Percentiles rank a stretch among this genome's conserved stretches.
Conservation (phyloP, 495 filamentous ascomycete genomes). For the Trichoderma erinaceum region DNA sequence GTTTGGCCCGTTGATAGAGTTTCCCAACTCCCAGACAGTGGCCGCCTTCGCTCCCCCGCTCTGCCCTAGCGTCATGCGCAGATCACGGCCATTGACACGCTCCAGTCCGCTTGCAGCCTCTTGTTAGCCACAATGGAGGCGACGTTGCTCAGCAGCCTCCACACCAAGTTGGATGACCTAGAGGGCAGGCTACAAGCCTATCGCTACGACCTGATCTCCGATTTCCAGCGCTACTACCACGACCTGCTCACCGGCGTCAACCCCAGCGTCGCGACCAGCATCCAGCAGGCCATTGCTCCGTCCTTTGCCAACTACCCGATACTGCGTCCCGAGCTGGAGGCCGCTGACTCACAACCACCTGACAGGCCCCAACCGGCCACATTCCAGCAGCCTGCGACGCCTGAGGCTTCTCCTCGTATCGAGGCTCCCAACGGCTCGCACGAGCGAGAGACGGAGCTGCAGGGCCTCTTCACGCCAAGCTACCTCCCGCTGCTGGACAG, state of each 20-base stretch:
- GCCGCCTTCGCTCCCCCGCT: slow-evolving; percentile 1
- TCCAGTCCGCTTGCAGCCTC: slow-evolving; percentile 14
- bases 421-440: slow-evolving; percentile 32
- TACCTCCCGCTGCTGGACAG: slow-evolving; percentile 54
- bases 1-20: slow-evolving; percentile 1
- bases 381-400: slow-evolving; percentile 37
- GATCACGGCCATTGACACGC: slow-evolving; percentile 14
- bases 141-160: slow-evolving; percentile 42
- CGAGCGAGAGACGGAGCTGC: slow-evolving; percentile 51
- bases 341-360: slow-evolving; percentile 24
- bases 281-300: slow-evolving; percentile 3
- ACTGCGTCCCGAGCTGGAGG: slow-evolving; percentile 26
- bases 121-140: slow-evolving; percentile 38
- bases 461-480: slow-evolving; percentile 53
- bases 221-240: slow-evolving; percentile 44
- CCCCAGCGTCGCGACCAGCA: slow-evolving; percentile 29
- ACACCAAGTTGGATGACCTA: slow-evolving; percentile 44
- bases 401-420: background rate
- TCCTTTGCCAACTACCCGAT: slow-evolving; percentile 30
- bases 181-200: slow-evolving; percentile 45
- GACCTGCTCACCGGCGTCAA: slow-evolving; percentile 41
- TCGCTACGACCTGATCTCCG: slow-evolving; percentile 42
- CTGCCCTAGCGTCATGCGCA: slow-evolving; percentile 15
- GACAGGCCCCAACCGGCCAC: slow-evolving; percentile 32
- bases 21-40: background rate